These are phyloP conservation scores for Colletotrichum sp. DNA, from an alignment of 2,329 filamentous ascomycete species.

Conservation along the genomic window DNA sequence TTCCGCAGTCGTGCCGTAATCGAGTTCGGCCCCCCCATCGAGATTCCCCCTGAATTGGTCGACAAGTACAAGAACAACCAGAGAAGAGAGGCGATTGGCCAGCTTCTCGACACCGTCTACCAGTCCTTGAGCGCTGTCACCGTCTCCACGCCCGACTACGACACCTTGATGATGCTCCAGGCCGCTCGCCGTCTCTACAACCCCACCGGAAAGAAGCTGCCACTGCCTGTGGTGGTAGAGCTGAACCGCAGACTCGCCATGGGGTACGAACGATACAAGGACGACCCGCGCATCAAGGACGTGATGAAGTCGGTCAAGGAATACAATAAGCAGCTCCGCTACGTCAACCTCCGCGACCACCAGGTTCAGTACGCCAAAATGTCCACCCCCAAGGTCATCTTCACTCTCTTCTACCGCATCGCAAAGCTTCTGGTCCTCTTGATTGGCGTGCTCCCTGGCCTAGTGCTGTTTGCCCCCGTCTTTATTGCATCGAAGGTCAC, in stretches of 20 bases:
- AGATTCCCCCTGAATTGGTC: slow-evolving; percentile 82
- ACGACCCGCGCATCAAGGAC: slow-evolving; percentile 81
- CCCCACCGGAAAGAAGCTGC: slow-evolving; percentile 90
- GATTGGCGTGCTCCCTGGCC: slow-evolving; percentile 82
- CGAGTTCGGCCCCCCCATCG: slow-evolving; percentile 90
- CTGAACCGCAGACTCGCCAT: slow-evolving; percentile 89
- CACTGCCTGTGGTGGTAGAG: slow-evolving; percentile 90
- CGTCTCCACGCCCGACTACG: slow-evolving; percentile 90
- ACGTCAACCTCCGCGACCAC: slow-evolving; percentile 89
- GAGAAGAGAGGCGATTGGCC: slow-evolving; percentile 84
- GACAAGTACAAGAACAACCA: slow-evolving; percentile 84
- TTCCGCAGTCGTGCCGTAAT: slow-evolving; percentile 95
- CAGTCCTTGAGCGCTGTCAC: slow-evolving; percentile 86
- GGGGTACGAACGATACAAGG: slow-evolving; percentile 91
- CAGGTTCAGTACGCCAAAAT: slow-evolving; percentile 92
- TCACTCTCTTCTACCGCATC: slow-evolving; percentile 80
- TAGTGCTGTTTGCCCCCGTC: slow-evolving; percentile 86
- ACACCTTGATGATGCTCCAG: slow-evolving; percentile 96
- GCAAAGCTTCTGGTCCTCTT: slow-evolving; percentile 78
- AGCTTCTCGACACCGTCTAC: slow-evolving; percentile 85
- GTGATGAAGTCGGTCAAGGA: slow-evolving; percentile 77
- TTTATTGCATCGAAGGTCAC: slow-evolving; percentile 86
- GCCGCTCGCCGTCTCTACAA: slow-evolving; percentile 93
- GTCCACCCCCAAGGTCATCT: slow-evolving; percentile 76
- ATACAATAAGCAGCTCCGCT: slow-evolving; percentile 87